These are phyloP conservation scores for Venturia asperata DNA, from an alignment of 2,329 filamentous ascomycete species.

Conservation along the genomic window DNA sequence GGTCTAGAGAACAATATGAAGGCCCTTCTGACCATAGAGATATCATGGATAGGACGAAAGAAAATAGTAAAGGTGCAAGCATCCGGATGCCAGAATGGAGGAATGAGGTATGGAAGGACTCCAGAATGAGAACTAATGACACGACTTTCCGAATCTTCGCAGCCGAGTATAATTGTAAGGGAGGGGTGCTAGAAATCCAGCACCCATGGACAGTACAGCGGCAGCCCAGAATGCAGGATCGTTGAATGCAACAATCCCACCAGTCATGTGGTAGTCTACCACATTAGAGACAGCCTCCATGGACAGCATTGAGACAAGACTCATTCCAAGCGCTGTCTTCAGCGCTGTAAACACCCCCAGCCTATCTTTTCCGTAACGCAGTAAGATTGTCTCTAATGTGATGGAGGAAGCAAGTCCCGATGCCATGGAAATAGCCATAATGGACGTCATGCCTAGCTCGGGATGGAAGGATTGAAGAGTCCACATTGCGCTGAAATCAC, in stretches of 20 bases:
- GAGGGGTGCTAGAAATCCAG: slow-evolving; percentile 44
- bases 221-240: slow-evolving; percentile 48
- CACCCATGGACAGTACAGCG: slow-evolving; percentile 39
- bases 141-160: slow-evolving; percentile 43
- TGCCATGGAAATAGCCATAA: slow-evolving; percentile 50
- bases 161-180: slow-evolving; percentile 49
- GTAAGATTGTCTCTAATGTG: slow-evolving; percentile 46
- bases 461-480: slow-evolving; percentile 44
- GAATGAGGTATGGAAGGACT: not conserved
- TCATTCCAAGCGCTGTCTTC: slow-evolving; percentile 52
- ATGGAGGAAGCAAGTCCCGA: slow-evolving; percentile 47
- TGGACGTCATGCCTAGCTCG: slow-evolving; percentile 40
- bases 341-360: slow-evolving; percentile 43
- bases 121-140: slow-evolving; percentile 38
- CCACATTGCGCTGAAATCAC: slow-evolving; percentile 54
- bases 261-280: slow-evolving; percentile 50
- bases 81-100: too few relatives aligned
- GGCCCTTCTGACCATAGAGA: not conserved
- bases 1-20: not conserved
- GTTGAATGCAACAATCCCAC: slow-evolving; percentile 42
- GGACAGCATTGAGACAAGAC: slow-evolving; percentile 51
- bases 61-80: too few relatives aligned
- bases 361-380: slow-evolving; percentile 43
- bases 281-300: slow-evolving; percentile 51
- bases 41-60: not conserved